These are phyloP conservation scores for Aegilops umbellulata DNA, from an alignment of 176 grass and related monocot genomes.

Conservation along the genomic window DNA sequence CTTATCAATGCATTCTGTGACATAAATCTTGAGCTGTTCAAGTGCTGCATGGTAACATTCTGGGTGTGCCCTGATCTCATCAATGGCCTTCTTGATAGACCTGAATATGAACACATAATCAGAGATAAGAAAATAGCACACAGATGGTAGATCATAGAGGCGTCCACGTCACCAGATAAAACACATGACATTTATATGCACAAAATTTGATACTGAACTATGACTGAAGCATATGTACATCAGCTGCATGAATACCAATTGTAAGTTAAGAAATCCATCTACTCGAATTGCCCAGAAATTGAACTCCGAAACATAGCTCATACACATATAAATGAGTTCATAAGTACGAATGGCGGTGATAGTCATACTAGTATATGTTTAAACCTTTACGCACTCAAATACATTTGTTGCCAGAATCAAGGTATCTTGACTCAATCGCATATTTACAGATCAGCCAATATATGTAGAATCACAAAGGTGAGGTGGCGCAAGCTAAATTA, in stretches of 20 bases:
- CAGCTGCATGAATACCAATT: neutral
- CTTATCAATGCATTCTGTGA: conserved; percentile 62
- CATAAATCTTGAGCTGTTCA: conserved; percentile 42
- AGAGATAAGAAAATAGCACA: conserved; percentile 9
- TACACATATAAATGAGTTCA: neutral
- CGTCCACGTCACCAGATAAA: neutral
- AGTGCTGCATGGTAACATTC: neutral
- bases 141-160: neutral
- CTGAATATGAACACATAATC: conserved; percentile 50
- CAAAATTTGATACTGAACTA: neutral
- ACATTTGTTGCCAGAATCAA: neutral
- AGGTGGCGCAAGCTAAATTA: neutral
- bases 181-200: neutral
- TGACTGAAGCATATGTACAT: neutral
- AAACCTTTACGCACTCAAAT: neutral
- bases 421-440: neutral
- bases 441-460: neutral
- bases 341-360: neutral
- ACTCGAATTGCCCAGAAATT: neutral
- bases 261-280: neutral
- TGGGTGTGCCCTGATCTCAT: conserved; percentile 43
- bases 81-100: conserved; percentile 50
- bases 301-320: neutral
- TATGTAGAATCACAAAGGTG: neutral
- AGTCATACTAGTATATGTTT: neutral